phyloP scores from a whole-genome alignment of 345 rosid species.

The Draba incana region DNA sequence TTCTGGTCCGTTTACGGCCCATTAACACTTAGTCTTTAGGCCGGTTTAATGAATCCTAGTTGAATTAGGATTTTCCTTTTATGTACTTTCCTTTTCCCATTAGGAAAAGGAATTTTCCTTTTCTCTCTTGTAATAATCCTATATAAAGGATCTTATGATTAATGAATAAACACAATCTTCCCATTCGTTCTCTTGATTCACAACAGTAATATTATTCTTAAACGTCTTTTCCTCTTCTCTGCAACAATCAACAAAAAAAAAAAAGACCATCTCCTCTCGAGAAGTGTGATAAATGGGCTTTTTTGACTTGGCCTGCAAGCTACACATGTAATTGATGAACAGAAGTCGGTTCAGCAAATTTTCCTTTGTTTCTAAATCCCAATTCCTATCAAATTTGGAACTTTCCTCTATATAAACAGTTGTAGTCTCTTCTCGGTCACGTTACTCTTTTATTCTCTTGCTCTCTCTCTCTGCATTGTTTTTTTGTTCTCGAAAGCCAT shows the following conservation, averaged over 20 bases:
- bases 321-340: background rate
- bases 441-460: background rate
- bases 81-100: too few species aligned
- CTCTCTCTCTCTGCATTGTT: background rate
- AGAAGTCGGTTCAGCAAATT: background rate
- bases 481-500: background rate
- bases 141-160: too few species aligned
- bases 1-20: too few species aligned
- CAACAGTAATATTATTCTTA: conserved; percentile 1
- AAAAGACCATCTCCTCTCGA: background rate
- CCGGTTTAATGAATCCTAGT: too few species aligned
- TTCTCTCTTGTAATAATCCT: too few species aligned
- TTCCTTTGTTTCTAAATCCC: too few species aligned
- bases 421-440: background rate
- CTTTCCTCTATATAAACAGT: background rate
- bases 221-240: background rate
- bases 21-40: too few species aligned
- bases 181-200: too few species aligned
- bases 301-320: conserved; percentile 19
- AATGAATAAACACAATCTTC: too few species aligned
- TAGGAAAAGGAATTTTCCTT: too few species aligned
- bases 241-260: background rate
- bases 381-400: too few species aligned
- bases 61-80: too few species aligned
- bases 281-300: background rate